Percentiles rank a stretch among this genome's conserved stretches.
phyloP scores from a whole-genome alignment of 2,329 filamentous ascomycete genomes.

The Leptographium flavum region DNA sequence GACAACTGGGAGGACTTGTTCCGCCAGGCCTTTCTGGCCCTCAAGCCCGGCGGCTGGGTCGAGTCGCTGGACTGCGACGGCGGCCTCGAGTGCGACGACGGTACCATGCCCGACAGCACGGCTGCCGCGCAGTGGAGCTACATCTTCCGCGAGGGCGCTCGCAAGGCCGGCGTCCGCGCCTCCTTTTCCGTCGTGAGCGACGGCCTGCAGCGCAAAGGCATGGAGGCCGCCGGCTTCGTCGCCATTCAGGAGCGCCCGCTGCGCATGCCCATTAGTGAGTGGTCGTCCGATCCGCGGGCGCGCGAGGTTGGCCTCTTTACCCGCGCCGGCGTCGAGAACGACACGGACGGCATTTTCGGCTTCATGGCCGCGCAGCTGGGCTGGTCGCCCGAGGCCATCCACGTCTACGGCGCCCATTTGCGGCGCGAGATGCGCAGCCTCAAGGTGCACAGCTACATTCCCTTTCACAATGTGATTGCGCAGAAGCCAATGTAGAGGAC shows the following conservation, averaged over 20 bases:
- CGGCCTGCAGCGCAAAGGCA: constrained; percentile 32
- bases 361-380: not conserved
- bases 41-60: constrained; percentile 16
- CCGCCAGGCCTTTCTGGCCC: constrained; percentile 21
- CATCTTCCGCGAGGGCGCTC: constrained; percentile 22
- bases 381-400: not conserved
- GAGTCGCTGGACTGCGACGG: constrained; percentile 13
- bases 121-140: constrained; percentile 10
- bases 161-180: constrained; percentile 25
- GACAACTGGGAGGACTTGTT: constrained; percentile 30
- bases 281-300: not conserved
- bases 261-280: not conserved
- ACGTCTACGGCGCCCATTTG: not conserved
- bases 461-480: not conserved
- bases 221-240: constrained; percentile 41
- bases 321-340: not conserved
- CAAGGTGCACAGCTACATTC: not conserved
- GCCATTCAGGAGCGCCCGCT: no score
- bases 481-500: no score
- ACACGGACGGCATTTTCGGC: not conserved
- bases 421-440: not conserved
- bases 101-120: constrained; percentile 8
- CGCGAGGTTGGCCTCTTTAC: not conserved
- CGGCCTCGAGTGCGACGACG: constrained; percentile 13
- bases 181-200: constrained; percentile 38